Conservation (phyloP, 2,329 filamentous ascomycete species). For the Ophiostoma triangulosporum region DNA sequence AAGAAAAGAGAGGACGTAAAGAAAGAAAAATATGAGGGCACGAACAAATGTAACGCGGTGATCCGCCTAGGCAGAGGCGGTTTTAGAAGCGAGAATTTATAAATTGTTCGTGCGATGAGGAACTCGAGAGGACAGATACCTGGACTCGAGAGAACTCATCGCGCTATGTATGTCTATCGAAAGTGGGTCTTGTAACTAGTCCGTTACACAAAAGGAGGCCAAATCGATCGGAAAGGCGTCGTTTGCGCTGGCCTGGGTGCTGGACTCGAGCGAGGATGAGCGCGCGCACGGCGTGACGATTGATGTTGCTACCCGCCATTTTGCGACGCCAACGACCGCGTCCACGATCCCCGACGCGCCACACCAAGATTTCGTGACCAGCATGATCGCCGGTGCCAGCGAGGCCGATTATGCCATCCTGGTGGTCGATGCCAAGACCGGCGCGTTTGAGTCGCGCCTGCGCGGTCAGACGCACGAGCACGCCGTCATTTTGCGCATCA, state of each 20-base stretch:
- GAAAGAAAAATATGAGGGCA: no score
- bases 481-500: constrained; percentile 75
- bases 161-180: no score
- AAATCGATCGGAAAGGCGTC: constrained; percentile 88
- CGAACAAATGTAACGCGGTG: no score
- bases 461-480: constrained; percentile 93
- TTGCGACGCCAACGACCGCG: constrained; percentile 72
- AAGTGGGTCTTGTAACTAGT: no score
- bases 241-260: constrained; percentile 91
- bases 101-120: no score
- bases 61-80: no score
- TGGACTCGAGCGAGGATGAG: constrained; percentile 86
- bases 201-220: no score
- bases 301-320: constrained; percentile 89
- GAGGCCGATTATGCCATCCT: constrained; percentile 93
- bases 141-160: no score
- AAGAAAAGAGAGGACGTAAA: no score
- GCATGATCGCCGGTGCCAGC: constrained; percentile 95
- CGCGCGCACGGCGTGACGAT: constrained; percentile 85
- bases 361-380: constrained; percentile 91
- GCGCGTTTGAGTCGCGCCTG: constrained; percentile 85
- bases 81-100: no score
- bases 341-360: constrained; percentile 96
- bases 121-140: no score
- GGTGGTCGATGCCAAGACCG: constrained; percentile 81